These are phyloP conservation scores for Aurifilum marmelostoma DNA, from an alignment of 2,329 filamentous ascomycete species.

Conservation along the genomic window DNA sequence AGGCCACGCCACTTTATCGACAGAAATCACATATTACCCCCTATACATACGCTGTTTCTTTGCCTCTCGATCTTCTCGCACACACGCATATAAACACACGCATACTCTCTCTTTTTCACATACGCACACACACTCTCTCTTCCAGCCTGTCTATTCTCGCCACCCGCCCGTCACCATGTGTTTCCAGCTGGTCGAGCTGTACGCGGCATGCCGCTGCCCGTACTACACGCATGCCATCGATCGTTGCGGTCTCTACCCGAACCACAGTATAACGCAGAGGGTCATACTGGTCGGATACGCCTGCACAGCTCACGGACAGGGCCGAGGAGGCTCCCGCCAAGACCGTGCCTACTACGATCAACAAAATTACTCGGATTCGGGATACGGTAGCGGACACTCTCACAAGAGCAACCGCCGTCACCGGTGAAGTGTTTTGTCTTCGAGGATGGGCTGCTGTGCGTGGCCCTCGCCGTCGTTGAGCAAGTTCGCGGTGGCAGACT, in stretches of 20 bases:
- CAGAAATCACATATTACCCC: too few relatives aligned
- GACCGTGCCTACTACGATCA: slow-evolving; percentile 41
- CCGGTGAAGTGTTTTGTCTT: slow-evolving; percentile 59
- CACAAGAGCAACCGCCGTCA: slow-evolving; percentile 46
- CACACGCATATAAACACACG: too few relatives aligned
- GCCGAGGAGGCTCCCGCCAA: slow-evolving; percentile 36
- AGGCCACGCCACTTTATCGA: slow-evolving; percentile 14
- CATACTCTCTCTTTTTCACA: not conserved
- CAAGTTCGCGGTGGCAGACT: slow-evolving; percentile 49
- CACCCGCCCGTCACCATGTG: slow-evolving; percentile 66
- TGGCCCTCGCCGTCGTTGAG: slow-evolving; percentile 46
- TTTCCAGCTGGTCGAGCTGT: slow-evolving; percentile 83
- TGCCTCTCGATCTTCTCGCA: too few relatives aligned
- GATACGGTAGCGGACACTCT: slow-evolving; percentile 56
- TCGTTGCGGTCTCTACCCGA: slow-evolving; percentile 74
- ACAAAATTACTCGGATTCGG: slow-evolving; percentile 56
- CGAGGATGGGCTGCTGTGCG: slow-evolving; percentile 48
- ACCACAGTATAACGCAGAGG: slow-evolving; percentile 73
- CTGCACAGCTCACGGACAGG: slow-evolving; percentile 60
- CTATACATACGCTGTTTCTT: not conserved
- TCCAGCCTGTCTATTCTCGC: slow-evolving; percentile 14
- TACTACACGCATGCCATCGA: slow-evolving; percentile 89
- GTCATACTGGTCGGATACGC: slow-evolving; percentile 83
- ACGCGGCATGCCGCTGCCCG: slow-evolving; percentile 83
- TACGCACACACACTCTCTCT: too few relatives aligned